These are phyloP conservation scores for Evernia prunastri DNA, from an alignment of 495 filamentous ascomycete species.

Conservation along the genomic window DNA sequence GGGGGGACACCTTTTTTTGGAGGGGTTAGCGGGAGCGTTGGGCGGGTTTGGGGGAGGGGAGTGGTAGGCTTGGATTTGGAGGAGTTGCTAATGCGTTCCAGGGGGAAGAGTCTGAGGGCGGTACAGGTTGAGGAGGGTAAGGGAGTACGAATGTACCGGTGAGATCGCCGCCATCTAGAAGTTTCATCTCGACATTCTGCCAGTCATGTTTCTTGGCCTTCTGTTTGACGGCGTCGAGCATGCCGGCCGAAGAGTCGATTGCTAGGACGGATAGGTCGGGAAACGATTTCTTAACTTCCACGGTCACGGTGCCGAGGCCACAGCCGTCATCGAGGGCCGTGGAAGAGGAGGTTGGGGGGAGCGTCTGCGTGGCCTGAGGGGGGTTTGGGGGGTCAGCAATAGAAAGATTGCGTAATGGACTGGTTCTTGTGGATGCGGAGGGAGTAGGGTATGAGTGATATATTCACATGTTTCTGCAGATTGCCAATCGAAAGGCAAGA, in stretches of 20 bases:
- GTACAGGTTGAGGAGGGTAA: neutral
- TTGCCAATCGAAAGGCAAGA: neutral
- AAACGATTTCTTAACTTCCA: slow-evolving; percentile 15
- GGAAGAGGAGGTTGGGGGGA: slow-evolving; percentile 9
- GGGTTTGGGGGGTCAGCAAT: slow-evolving; percentile 2
- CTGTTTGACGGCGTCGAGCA: slow-evolving; percentile 12
- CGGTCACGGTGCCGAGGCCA: slow-evolving; percentile 18
- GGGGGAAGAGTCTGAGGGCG: neutral
- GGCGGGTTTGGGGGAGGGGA: neutral
- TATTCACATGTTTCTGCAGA: neutral
- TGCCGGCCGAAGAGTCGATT: slow-evolving; percentile 17
- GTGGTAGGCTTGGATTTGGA: neutral
- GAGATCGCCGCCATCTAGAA: slow-evolving; percentile 14
- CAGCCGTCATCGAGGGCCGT: slow-evolving; percentile 14
- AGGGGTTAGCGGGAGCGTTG: neutral
- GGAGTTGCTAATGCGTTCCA: neutral
- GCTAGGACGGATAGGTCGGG: slow-evolving; percentile 15
- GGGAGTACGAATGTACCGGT: neutral
- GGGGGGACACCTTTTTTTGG: slow-evolving; percentile 32
- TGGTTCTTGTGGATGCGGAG: neutral
- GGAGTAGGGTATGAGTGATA: neutral
- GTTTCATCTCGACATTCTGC: slow-evolving; percentile 11
- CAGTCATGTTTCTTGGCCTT: slow-evolving; percentile 7
- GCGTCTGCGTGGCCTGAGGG: slow-evolving; percentile 1
- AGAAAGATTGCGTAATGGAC: neutral